Evolutionary conservation across 257 asterid species (phyloP).

Genomic region (Petunia secreta): DNA sequence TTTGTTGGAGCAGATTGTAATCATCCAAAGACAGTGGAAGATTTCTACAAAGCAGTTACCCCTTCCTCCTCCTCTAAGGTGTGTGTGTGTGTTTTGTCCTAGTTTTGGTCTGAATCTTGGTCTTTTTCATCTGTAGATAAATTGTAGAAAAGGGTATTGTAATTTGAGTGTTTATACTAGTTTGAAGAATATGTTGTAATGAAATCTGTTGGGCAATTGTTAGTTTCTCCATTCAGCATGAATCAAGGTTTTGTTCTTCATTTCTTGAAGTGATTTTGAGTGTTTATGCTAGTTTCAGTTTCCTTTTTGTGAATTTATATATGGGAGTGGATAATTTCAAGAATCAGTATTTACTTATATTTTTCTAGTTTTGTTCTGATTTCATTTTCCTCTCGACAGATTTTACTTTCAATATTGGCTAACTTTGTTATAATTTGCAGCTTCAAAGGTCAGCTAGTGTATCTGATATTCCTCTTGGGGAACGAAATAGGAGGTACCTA

Average conservation of each 20-base stretch:
- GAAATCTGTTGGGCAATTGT: background rate
- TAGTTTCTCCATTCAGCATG: background rate
- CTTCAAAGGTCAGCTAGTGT: slow-evolving; percentile 62
- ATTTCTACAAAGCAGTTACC: slow-evolving; percentile 50
- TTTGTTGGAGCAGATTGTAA: slow-evolving; percentile 57
- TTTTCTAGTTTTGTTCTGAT: background rate
- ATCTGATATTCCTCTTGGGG: slow-evolving; percentile 66
- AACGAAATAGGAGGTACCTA: slow-evolving; percentile 62
- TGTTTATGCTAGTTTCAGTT: background rate
- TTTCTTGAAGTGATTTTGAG: background rate
- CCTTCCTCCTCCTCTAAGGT: slow-evolving; percentile 56
- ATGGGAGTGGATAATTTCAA: background rate
- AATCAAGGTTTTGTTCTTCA: background rate
- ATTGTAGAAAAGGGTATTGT: background rate
- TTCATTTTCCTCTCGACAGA: background rate
- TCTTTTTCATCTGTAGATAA: background rate
- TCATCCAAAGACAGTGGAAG: slow-evolving; percentile 83
- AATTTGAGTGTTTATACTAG: slow-evolving; percentile 6
- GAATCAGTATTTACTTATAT: background rate
- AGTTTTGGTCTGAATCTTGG: slow-evolving; percentile 1
- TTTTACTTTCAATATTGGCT: background rate
- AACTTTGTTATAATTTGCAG: slow-evolving; percentile 34
- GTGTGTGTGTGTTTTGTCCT: slow-evolving; percentile 31
- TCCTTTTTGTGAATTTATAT: background rate
- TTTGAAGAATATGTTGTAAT: background rate